A percentile compares a stretch with the other conserved stretches of the same genome.
Conservation (phyloP, 495 filamentous ascomycete species). For the Emericellopsis terricola region DNA sequence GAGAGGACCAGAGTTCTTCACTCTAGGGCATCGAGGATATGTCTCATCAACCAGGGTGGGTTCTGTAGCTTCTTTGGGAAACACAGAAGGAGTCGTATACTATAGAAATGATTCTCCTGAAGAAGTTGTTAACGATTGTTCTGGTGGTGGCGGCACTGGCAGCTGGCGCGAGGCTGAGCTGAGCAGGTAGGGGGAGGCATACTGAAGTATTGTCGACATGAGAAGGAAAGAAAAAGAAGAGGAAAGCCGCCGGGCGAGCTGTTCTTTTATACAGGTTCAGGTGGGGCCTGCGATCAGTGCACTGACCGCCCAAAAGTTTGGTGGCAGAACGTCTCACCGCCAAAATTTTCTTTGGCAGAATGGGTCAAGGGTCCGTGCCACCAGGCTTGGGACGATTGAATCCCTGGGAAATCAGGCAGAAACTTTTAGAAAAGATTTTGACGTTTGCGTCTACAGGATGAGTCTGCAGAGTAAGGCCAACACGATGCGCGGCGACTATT, state of each 20-base stretch:
- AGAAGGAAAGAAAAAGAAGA: slow-evolving; percentile 21
- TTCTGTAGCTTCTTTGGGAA: slow-evolving; percentile 53
- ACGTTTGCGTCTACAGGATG: too few relatives aligned
- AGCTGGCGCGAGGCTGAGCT: slow-evolving; percentile 2
- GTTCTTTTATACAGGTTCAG: slow-evolving; percentile 14
- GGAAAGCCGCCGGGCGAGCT: slow-evolving; percentile 4
- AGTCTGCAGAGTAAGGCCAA: too few relatives aligned
- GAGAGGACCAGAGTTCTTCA: slow-evolving; percentile 34
- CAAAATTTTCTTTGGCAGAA: background rate
- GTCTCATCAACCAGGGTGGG: slow-evolving; percentile 43
- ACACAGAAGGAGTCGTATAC: slow-evolving; percentile 65
- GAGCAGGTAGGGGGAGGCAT: slow-evolving; percentile 17
- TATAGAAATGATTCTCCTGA: slow-evolving; percentile 79
- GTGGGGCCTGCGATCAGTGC: background rate
- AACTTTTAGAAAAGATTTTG: background rate
- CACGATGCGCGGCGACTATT: too few relatives aligned
- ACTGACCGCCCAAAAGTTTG: slow-evolving; percentile 3
- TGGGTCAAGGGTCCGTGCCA: background rate
- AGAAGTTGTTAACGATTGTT: slow-evolving; percentile 10
- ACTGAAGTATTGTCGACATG: slow-evolving; percentile 50
- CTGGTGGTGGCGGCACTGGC: too few relatives aligned
- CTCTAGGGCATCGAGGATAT: slow-evolving; percentile 42
- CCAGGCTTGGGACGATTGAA: slow-evolving; percentile 6
- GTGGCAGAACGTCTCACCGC: too few relatives aligned
- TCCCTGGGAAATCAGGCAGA: background rate